A percentile compares a stretch with the other conserved stretches of the same genome.
Conservation (phyloP, 805 yeast genomes). For the Candida hungchunana region DNA sequence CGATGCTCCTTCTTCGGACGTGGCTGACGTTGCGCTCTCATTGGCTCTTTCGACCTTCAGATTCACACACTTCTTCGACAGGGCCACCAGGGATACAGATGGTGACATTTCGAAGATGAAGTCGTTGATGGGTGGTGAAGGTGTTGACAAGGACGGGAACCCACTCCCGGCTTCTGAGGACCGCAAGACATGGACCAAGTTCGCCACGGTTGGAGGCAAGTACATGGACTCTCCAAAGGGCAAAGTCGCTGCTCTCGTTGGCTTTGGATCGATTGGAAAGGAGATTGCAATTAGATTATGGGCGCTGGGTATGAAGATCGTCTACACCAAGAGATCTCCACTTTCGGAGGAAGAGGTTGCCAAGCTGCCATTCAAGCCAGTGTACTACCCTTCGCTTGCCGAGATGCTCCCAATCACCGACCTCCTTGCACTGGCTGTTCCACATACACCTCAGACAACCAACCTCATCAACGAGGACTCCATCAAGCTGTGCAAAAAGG, state of each 20-base stretch:
- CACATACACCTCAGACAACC: constrained; percentile 55
- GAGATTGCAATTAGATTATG: constrained; percentile 52
- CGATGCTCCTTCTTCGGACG: constrained; percentile 37
- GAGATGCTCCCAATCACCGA: constrained; percentile 41
- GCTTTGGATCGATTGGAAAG: constrained; percentile 74
- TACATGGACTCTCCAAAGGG: constrained; percentile 50
- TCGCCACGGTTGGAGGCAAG: constrained; percentile 41
- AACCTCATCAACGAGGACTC: constrained; percentile 48
- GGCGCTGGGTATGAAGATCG: constrained; percentile 58
- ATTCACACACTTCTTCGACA: constrained; percentile 44
- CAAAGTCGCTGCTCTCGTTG: constrained; percentile 59
- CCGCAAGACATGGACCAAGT: constrained; percentile 21
- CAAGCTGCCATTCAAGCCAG: constrained; percentile 40
- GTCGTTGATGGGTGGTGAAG: constrained; percentile 28
- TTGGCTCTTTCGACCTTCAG: constrained; percentile 57
- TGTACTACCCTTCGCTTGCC: constrained; percentile 42
- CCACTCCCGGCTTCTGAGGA: constrained; percentile 26
- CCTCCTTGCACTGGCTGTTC: constrained; percentile 62
- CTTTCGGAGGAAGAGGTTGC: constrained; percentile 33
- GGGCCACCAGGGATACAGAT: constrained; percentile 31
- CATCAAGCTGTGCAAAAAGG: constrained; percentile 43
- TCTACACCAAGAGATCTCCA: constrained; percentile 53
- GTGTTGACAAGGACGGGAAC: constrained; percentile 32
- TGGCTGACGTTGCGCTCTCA: constrained; percentile 62
- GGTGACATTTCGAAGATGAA: constrained; percentile 43